Base-by-base conservation (phyloP, 352 stramenopile species). In the Globisporangium recalcitrans region DNA sequence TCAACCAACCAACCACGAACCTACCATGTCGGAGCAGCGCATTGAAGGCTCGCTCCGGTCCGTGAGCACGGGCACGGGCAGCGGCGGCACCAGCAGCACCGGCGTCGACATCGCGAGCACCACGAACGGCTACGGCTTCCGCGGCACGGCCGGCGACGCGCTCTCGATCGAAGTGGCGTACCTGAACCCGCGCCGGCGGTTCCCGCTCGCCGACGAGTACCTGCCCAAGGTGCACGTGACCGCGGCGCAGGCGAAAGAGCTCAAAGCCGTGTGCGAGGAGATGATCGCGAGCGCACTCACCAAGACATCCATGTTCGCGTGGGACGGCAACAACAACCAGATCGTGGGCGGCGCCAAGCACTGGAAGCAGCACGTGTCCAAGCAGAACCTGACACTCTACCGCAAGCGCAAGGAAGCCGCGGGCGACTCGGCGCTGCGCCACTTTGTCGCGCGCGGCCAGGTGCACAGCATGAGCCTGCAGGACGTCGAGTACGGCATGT, bases 161-260 rank as follows among this genome's bases (percentile, higher is more conserved):
- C 69, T 85, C 36, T 85, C 78, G 38, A 88, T 88, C 52, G 78
- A 88, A 49, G 77, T 88, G 63, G 69, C 81, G 55, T 76, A 67
- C 48, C 61, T 80, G 36, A 85, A 88, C 62, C 79, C 77, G 38
- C 73, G 79, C 1, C 70, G 79, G 24, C 79, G 79, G 7, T 88
- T 88, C 63, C 79, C 79, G 19, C 69, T 88, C 19, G 70, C 62
- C 16, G 71, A 85, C 46, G 75, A 86, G 57, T 74, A 67, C 56
- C 67, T 88, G n/a, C 79, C 79, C 53, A 62, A 63, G 32, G 77
- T 82, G 14, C 49, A 68, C 49, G 62, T 88, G 36, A 70, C 65
- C 16, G 49, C 61, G 6, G 71, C 78, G 32, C 69, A 85, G 48
- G 62, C 70, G 52, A 59, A 74, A 47, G 68, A 75, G 67, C 75